Conservation (phyloP, 2,329 filamentous ascomycete genomes). For the Penicillium brevicompactum region DNA sequence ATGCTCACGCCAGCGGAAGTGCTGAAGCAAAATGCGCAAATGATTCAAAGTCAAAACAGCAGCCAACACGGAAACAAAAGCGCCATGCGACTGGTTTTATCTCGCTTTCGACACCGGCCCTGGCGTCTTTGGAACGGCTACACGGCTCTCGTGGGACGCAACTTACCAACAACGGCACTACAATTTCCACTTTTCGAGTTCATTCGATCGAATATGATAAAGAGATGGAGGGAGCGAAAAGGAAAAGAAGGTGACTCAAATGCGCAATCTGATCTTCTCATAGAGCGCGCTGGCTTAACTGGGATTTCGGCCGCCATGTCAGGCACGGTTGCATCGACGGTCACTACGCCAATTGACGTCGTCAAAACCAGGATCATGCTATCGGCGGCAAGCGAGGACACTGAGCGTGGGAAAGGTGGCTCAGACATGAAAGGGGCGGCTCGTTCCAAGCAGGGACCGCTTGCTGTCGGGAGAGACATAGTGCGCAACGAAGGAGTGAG, state of each 20-base stretch:
- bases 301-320: slow-evolving; percentile 73
- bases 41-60: slow-evolving; percentile 54
- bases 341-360: slow-evolving; percentile 90
- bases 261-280: slow-evolving; percentile 42
- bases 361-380: slow-evolving; percentile 91
- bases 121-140: slow-evolving; percentile 70
- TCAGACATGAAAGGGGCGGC: neutral
- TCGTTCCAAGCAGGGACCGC: slow-evolving; percentile 46
- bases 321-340: slow-evolving; percentile 71
- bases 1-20: slow-evolving; percentile 88
- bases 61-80: slow-evolving; percentile 30
- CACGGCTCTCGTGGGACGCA: slow-evolving; percentile 76
- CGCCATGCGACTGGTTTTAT: slow-evolving; percentile 60
- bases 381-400: slow-evolving; percentile 48
- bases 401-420: neutral
- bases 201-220: slow-evolving; percentile 58
- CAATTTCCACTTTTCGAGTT: slow-evolving; percentile 88
- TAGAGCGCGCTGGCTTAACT: slow-evolving; percentile 71
- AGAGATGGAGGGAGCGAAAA: slow-evolving; percentile 42
- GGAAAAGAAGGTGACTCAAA: slow-evolving; percentile 5
- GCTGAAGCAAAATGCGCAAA: slow-evolving; percentile 91
- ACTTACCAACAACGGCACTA: slow-evolving; percentile 82
- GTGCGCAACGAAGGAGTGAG: slow-evolving; percentile 66
- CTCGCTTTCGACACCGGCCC: slow-evolving; percentile 58
- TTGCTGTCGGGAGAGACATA: slow-evolving; percentile 67